These are phyloP conservation scores for Physcomitrellopsis africana DNA, from an alignment of 225 moss, liverwort and hornwort genomes.

Conservation along the genomic window DNA sequence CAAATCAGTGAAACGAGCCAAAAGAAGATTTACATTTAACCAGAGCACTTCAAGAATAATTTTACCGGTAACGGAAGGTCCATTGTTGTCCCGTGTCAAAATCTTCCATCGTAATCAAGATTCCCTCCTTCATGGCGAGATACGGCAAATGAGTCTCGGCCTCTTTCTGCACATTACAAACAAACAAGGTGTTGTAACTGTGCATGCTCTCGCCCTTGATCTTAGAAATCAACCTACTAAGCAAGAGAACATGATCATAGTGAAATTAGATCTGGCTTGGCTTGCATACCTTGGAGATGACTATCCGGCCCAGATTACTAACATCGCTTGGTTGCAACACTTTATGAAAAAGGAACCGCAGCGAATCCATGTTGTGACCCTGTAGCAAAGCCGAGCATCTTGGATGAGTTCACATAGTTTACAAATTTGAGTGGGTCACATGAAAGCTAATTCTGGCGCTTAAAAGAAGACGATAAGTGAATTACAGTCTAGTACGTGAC, in stretches of 20 bases:
- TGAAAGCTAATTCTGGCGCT: too few species aligned
- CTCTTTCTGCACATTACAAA: slow-evolving; percentile 29
- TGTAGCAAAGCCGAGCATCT: slow-evolving; percentile 22
- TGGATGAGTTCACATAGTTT: neutral
- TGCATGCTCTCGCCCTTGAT: neutral
- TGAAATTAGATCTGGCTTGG: neutral
- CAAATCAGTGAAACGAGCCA: too few species aligned
- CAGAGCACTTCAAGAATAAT: too few species aligned
- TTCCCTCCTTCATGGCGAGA: slow-evolving; percentile 39
- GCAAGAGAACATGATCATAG: neutral
- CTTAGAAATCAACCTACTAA: neutral
- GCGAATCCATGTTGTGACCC: slow-evolving; percentile 33
- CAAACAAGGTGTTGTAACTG: neutral
- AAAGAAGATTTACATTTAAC: too few species aligned
- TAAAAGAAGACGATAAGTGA: too few species aligned
- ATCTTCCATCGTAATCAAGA: slow-evolving; percentile 43
- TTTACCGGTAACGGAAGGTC: slow-evolving; percentile 41
- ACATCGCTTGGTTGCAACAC: slow-evolving; percentile 46
- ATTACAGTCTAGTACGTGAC: too few species aligned
- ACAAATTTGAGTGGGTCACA: too few species aligned
- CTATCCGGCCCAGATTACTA: slow-evolving; percentile 39
- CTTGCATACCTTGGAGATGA: slow-evolving; percentile 34
- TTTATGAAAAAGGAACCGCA: slow-evolving; percentile 42
- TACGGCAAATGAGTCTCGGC: slow-evolving; percentile 45
- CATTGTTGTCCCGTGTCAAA: slow-evolving; percentile 38